Evolutionary conservation across 1,139 yeast species (phyloP), one percentile per base, ranked within the genome.

Genomic region (Blastobotrys aristatus): DNA sequence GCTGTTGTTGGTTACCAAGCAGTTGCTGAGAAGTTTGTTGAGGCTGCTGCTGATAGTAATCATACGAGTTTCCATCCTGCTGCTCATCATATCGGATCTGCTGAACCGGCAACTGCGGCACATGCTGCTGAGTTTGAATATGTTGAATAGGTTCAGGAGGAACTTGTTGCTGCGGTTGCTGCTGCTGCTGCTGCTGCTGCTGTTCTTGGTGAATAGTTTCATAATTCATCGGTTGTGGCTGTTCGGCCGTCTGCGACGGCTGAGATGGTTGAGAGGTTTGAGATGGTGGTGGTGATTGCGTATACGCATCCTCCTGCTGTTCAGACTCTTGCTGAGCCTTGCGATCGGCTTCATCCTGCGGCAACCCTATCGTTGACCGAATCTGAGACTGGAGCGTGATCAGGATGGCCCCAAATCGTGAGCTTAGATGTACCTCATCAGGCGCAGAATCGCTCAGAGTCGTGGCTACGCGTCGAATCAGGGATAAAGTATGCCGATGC

Each of bases 361-460:
- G 14, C 6, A 26, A 14, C 7, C 48, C 48, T 13, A 40, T 40
- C 17, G 51, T 54, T 18, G 44, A 16, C 58, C 79, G 81, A 79
- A 87, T 79, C 64, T 87, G 92, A 1, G 85, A 79, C 55, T 88
- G 85, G 46, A 88, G 70, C 59, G 81, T 85, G 79, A 84, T 76
- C 59, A 89, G 68, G 46, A 88, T 86, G 13, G 86, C 83, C 11
- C 95, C 86, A 62, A 88, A 86, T 51, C 95, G 69, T 0, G 86
- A 79, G 61, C 95, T 82, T 45, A 89, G 69, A 67, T 89, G 97
- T 41, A 89, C 70, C 55, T 86, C 95, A 66, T 89, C 97, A 0
- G 96, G 96, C 0, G 95, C 79, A 39, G 96, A 84, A 56, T 86
- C 95, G 47, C 88, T 70, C 37, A 89, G 67, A 0, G 85, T 82